Conservation (phyloP, 2,329 filamentous ascomycete genomes). For the Catunica adiposa region DNA sequence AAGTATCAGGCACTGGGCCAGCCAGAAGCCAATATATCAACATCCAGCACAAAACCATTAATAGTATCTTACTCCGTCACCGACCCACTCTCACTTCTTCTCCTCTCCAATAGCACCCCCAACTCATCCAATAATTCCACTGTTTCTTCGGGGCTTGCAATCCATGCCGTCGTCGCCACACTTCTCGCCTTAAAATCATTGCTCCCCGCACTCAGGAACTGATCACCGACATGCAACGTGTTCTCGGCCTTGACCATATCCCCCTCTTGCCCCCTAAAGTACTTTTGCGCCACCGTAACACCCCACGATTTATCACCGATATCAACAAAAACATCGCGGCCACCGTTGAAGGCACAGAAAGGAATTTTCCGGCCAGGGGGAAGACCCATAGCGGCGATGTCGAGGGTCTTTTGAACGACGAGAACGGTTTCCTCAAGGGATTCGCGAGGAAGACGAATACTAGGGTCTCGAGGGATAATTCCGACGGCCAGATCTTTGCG, state of each 20-base stretch:
- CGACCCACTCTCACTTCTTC: constrained; percentile 14
- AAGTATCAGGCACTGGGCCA: too few relatives aligned
- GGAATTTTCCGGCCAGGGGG: constrained; percentile 37
- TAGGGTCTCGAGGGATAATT: constrained; percentile 48
- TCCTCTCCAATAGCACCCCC: constrained; percentile 37
- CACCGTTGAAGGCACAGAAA: constrained; percentile 96
- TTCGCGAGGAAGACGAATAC: constrained; percentile 62
- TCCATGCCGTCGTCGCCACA: constrained; percentile 92
- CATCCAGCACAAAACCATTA: too few relatives aligned
- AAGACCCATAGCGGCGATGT: constrained; percentile 48
- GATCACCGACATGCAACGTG: constrained; percentile 89
- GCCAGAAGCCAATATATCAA: too few relatives aligned
- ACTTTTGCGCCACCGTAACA: constrained; percentile 78
- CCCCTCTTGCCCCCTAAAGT: constrained; percentile 44
- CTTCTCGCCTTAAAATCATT: constrained; percentile 94
- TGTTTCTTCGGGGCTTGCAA: constrained; percentile 82
- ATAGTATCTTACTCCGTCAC: too few relatives aligned
- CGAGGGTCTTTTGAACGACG: constrained; percentile 81
- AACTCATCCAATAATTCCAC: constrained; percentile 79
- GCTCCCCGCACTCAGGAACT: constrained; percentile 85
- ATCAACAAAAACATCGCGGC: constrained; percentile 94
- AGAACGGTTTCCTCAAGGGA: constrained; percentile 90
- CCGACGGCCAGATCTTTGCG: constrained; percentile 81
- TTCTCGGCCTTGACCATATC: constrained; percentile 51
- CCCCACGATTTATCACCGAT: constrained; percentile 98